A percentile compares a stretch with the other conserved stretches of the same genome.
These are phyloP conservation scores for Candolleomyces efflorescens DNA, from an alignment of 768 basidiomycete species.

Conservation along the genomic window DNA sequence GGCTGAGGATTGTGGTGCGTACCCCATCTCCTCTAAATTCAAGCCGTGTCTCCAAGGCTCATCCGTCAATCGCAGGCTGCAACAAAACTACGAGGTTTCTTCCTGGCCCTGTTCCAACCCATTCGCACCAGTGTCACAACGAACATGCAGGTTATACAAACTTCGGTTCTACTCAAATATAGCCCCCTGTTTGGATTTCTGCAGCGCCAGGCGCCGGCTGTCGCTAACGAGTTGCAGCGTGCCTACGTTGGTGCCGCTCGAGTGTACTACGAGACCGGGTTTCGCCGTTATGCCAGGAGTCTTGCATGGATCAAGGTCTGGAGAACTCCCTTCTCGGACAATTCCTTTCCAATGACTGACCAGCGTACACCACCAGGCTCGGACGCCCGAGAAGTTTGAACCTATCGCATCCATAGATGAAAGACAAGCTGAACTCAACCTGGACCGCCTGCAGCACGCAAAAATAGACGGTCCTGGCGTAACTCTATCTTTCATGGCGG, in stretches of 20 bases:
- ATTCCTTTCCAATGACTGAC: background rate
- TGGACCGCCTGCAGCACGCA: slow-evolving; percentile 59
- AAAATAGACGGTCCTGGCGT: slow-evolving; percentile 78
- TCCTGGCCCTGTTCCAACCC: slow-evolving; percentile 78
- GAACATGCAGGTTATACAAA: slow-evolving; percentile 91
- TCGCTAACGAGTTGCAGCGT: slow-evolving; percentile 84
- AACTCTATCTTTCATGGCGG: slow-evolving; percentile 83
- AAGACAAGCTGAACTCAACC: slow-evolving; percentile 37
- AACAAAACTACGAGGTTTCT: slow-evolving; percentile 83
- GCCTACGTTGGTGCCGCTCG: slow-evolving; percentile 81
- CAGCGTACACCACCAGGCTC: slow-evolving; percentile 38
- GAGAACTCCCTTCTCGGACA: slow-evolving; percentile 7
- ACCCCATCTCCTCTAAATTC: background rate
- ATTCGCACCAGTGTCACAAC: slow-evolving; percentile 81
- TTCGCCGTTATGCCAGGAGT: slow-evolving; percentile 83
- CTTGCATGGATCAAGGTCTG: slow-evolving; percentile 73
- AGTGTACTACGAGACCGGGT: slow-evolving; percentile 94
- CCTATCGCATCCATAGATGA: slow-evolving; percentile 49
- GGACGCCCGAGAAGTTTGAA: slow-evolving; percentile 68
- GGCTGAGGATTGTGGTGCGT: slow-evolving; percentile 81
- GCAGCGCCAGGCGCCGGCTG: slow-evolving; percentile 71
- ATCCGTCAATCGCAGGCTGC: slow-evolving; percentile 57
- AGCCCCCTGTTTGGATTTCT: slow-evolving; percentile 80
- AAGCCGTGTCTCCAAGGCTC: background rate
- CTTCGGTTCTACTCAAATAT: slow-evolving; percentile 81